Conservation (phyloP, 306 rosid species). For the Inga laurina region DNA sequence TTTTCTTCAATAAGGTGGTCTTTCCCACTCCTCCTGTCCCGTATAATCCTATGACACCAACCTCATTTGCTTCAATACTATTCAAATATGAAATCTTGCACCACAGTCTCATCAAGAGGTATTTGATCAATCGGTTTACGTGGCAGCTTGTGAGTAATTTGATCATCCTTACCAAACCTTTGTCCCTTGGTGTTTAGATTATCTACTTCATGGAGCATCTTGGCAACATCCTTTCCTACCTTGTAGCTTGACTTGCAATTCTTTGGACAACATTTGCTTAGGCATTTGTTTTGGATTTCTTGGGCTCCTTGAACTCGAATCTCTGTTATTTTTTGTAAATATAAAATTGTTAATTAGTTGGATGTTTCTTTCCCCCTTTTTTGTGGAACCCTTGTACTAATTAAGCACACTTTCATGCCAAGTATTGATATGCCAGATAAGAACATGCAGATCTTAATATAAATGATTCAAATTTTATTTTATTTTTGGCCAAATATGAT, state of each 20-base stretch:
- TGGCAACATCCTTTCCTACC: background rate
- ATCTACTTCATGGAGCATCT: background rate
- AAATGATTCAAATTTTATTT: too few species aligned
- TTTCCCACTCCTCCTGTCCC: slow-evolving; percentile 39
- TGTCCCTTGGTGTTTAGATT: background rate
- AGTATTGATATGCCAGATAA: background rate
- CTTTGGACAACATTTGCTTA: slow-evolving; percentile 1
- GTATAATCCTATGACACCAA: slow-evolving; percentile 18
- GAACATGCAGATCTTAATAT: background rate
- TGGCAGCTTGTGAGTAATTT: background rate
- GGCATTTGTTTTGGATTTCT: slow-evolving; percentile 10
- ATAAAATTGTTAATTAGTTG: background rate
- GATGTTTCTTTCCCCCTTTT: background rate
- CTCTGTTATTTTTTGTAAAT: background rate
- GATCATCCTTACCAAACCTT: background rate
- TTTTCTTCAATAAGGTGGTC: slow-evolving; percentile 12
- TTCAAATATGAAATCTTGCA: slow-evolving; percentile 4
- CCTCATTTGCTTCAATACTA: background rate
- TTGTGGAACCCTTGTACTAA: background rate
- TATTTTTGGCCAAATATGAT: too few species aligned
- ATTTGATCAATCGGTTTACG: background rate
- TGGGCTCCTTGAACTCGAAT: background rate
- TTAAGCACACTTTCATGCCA: background rate
- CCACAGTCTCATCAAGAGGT: background rate
- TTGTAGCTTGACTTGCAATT: slow-evolving; percentile 21